Conservation (phyloP, 345 rosid species). For the Syzygium jambos region DNA sequence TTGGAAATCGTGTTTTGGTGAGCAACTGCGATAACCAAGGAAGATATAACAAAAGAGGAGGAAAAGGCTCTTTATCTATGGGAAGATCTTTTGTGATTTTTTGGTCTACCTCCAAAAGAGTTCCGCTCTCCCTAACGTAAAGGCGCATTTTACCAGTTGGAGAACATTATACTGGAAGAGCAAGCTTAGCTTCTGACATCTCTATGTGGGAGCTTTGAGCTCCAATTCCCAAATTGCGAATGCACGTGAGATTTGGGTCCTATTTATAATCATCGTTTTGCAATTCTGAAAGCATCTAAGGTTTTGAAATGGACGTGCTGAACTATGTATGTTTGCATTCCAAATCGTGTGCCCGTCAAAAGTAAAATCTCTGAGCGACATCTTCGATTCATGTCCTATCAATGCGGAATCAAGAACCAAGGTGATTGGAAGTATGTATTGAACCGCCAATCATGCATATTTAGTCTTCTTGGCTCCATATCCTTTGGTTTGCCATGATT, state of each 20-base stretch:
- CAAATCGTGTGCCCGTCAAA: not conserved
- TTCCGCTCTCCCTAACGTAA: not conserved
- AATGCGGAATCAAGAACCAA: not conserved
- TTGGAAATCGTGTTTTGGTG: not conserved
- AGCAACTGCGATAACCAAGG: rapidly evolving
- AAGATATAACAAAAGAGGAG: not conserved
- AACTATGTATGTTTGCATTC: not conserved
- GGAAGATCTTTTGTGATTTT: not conserved
- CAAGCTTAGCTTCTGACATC: not conserved
- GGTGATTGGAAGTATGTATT: not conserved
- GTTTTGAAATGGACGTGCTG: not conserved
- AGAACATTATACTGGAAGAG: not conserved
- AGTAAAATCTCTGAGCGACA: not conserved
- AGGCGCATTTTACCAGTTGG: not conserved
- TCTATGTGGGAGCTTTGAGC: not conserved
- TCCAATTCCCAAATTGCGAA: not conserved
- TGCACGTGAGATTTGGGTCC: not conserved
- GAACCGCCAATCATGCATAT: not conserved
- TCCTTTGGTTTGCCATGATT: not conserved
- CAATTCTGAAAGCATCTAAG: not conserved
- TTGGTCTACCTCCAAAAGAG: not conserved
- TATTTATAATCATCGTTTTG: not conserved
- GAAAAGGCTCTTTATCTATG: not conserved
- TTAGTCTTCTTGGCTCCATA: not conserved
- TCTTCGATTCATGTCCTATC: not conserved